Evolutionary conservation across 371 early-diverging fungal genomes (phyloP).

Genomic region (Lichtheimia corymbifera): DNA sequence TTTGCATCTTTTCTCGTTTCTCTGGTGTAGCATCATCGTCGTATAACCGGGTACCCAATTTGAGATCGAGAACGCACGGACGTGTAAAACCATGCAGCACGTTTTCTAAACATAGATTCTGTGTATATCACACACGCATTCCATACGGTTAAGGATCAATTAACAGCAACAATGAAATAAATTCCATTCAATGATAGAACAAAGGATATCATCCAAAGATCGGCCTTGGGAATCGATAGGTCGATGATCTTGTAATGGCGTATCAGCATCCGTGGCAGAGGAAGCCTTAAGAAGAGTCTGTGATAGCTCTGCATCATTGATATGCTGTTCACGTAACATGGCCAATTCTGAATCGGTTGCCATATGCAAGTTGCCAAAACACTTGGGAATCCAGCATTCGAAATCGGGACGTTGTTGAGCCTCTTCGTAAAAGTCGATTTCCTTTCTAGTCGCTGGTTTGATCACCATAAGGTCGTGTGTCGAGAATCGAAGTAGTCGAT

Average conservation of each 20-base stretch:
- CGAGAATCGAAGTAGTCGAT: conserved; percentile 50
- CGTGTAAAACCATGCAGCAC: conserved; percentile 64
- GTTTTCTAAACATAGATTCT: conserved; percentile 74
- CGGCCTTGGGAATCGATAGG: conserved; percentile 7
- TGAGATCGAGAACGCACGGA: conserved; percentile 80
- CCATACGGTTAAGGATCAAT: conserved; percentile 16
- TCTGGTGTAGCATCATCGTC: conserved; percentile 62
- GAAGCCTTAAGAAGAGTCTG: background rate
- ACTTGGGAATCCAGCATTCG: conserved; percentile 65
- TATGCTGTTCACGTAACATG: conserved; percentile 19
- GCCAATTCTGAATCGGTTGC: conserved; percentile 36
- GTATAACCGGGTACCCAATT: conserved; percentile 69
- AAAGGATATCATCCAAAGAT: conserved; percentile 55
- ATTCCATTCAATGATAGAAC: conserved; percentile 3
- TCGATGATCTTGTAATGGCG: background rate
- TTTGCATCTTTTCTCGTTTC: conserved; percentile 63
- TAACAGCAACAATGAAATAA: too few species aligned
- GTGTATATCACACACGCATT: conserved; percentile 18
- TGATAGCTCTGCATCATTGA: conserved; percentile 4
- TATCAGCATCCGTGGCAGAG: too few species aligned
- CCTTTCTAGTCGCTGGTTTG: conserved; percentile 62
- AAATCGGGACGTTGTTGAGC: conserved; percentile 55
- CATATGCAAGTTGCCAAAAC: conserved; percentile 62
- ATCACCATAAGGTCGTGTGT: conserved; percentile 61
- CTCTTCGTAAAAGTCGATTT: conserved; percentile 68